phyloP scores from a whole-genome alignment of 2,329 filamentous ascomycete species.

The Cercospora citrullina region DNA sequence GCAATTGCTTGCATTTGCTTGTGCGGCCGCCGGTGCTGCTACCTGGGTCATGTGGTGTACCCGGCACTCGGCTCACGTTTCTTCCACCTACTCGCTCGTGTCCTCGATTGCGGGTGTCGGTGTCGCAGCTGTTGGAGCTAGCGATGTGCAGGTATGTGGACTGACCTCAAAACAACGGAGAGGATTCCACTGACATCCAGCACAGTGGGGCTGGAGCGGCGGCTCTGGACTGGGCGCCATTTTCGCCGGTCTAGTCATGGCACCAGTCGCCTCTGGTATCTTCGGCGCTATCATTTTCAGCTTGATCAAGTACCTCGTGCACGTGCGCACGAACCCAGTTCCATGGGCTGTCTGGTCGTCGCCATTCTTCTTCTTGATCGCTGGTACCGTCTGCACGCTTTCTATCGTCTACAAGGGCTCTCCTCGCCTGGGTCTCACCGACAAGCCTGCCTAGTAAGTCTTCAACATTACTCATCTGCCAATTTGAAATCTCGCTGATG shows the following conservation, averaged over 20 bases:
- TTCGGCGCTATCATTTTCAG: slow-evolving; percentile 53
- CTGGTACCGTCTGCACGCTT: slow-evolving; percentile 49
- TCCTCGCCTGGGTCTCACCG: slow-evolving; percentile 50
- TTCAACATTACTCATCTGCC: no score
- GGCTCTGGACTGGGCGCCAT: slow-evolving; percentile 47
- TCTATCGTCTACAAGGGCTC: slow-evolving; percentile 58
- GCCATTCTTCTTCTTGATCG: slow-evolving; percentile 50
- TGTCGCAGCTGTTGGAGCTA: slow-evolving; percentile 54
- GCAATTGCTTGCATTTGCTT: slow-evolving; percentile 48
- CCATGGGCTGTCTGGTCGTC: slow-evolving; percentile 52
- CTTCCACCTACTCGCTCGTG: slow-evolving; percentile 62
- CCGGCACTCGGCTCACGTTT: slow-evolving; percentile 57
- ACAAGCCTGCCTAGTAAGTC: slow-evolving; percentile 36
- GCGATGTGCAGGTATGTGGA: slow-evolving; percentile 52
- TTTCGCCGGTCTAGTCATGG: slow-evolving; percentile 48
- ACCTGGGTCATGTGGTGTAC: slow-evolving; percentile 58
- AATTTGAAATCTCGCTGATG: slow-evolving; percentile 25
- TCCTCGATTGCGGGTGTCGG: slow-evolving; percentile 51
- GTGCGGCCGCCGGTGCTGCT: slow-evolving; percentile 48
- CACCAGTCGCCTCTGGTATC: slow-evolving; percentile 48
- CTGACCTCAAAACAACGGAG: slow-evolving; percentile 27
- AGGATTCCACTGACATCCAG: slow-evolving; percentile 44
- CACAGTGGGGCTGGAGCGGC: slow-evolving; percentile 39
- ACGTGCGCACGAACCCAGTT: slow-evolving; percentile 50
- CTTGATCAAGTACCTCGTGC: slow-evolving; percentile 50